Evolutionary conservation across 345 rosid species (phyloP).

Genomic region (Rhizophora mangle): DNA sequence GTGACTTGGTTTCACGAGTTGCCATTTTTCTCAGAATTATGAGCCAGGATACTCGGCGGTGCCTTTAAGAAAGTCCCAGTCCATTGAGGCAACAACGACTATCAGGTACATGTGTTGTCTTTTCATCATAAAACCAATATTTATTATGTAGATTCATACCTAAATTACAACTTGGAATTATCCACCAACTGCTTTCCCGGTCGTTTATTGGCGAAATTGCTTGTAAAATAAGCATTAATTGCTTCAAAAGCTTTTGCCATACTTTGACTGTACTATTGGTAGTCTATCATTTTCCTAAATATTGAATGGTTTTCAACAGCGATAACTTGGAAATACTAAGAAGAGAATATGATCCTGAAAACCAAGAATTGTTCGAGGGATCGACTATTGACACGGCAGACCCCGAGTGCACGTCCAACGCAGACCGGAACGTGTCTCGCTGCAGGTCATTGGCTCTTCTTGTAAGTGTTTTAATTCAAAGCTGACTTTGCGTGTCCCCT

Average conservation of each 20-base stretch:
- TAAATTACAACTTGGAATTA: not conserved
- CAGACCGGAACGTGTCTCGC: constrained; percentile 48
- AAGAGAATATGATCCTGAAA: constrained; percentile 28
- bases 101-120: constrained; percentile 47
- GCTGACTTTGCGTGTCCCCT: not conserved
- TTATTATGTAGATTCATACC: not conserved
- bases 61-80: constrained; percentile 51
- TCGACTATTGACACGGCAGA: constrained; percentile 22
- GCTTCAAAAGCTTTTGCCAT: constrained; percentile 11
- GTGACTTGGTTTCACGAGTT: too few relatives aligned
- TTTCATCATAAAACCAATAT: not conserved
- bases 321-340: constrained; percentile 50
- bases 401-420: constrained; percentile 44
- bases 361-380: constrained; percentile 23
- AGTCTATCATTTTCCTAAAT: not conserved
- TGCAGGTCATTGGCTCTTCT: constrained; percentile 60
- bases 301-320: constrained; percentile 27
- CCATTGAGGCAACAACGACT: constrained; percentile 48
- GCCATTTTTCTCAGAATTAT: constrained; percentile 44
- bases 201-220: not conserved
- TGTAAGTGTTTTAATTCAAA: constrained; percentile 34
- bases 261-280: not conserved
- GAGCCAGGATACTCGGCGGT: constrained; percentile 71
- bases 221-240: not conserved
- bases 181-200: constrained; percentile 5